A percentile compares a stretch with the other conserved stretches of the same genome.
Conservation (phyloP, 2,329 filamentous ascomycete genomes). For the Aureobasidium sp. region DNA sequence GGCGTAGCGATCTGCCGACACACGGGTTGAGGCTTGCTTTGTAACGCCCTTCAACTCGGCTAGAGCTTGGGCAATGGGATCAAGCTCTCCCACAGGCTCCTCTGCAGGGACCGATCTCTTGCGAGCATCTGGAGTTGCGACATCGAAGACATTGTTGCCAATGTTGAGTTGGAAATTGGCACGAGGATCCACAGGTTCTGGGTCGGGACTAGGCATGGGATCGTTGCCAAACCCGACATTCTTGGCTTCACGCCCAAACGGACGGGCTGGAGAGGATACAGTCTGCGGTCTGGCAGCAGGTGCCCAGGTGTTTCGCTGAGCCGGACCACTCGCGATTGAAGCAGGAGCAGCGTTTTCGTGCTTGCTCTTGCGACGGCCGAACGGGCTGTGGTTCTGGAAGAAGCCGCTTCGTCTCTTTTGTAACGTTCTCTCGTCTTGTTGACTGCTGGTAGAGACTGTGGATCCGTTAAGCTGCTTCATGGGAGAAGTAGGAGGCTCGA, state of each 20-base stretch:
- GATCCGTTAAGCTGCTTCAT: conserved; percentile 47
- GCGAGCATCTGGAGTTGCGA: conserved; percentile 61
- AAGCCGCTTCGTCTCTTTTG: conserved; percentile 71
- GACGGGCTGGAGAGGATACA: conserved; percentile 10
- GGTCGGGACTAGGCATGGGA: conserved; percentile 51
- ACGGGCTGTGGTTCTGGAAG: conserved; percentile 87
- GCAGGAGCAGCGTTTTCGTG: conserved; percentile 57
- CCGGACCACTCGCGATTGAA: conserved; percentile 27
- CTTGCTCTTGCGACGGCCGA: conserved; percentile 75
- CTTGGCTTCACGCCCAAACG: conserved; percentile 17
- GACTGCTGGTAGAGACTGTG: conserved; percentile 27
- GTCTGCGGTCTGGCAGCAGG: conserved; percentile 12
- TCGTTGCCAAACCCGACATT: conserved; percentile 24
- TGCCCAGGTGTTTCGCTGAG: conserved; percentile 46
- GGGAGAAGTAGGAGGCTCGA: conserved; percentile 72
- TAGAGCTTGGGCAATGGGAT: conserved; percentile 85
- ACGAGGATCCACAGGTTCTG: conserved; percentile 81
- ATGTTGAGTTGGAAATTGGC: conserved; percentile 90
- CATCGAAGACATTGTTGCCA: conserved; percentile 91
- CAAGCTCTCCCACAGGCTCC: conserved; percentile 51
- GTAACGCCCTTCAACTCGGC: conserved; percentile 83
- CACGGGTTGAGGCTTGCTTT: conserved; percentile 72
- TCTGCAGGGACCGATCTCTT: conserved; percentile 30
- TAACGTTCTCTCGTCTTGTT: conserved; percentile 53
- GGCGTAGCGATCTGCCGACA: conserved; percentile 92